Percentiles rank a stretch among this genome's conserved stretches.
Evolutionary conservation across 2,329 filamentous ascomycete genomes (phyloP).

Genomic region (Mariannaea elegans): DNA sequence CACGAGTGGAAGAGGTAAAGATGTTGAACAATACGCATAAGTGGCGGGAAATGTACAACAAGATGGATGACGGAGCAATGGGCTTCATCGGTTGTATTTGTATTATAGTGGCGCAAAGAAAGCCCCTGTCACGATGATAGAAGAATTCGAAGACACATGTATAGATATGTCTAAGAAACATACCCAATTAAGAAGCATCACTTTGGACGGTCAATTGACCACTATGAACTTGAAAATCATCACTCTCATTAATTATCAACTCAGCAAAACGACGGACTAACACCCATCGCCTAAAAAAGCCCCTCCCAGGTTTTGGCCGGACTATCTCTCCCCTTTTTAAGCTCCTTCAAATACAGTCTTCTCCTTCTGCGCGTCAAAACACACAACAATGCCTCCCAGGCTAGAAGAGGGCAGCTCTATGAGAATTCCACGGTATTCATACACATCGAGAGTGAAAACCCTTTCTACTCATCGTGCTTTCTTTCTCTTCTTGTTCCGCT

Average conservation of each 20-base stretch:
- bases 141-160: constrained; percentile 13
- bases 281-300: too few species aligned
- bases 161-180: background rate
- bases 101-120: constrained; percentile 32
- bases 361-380: constrained; percentile 3
- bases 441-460: constrained; percentile 41
- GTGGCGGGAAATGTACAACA: constrained; percentile 8
- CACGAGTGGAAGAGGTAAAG: constrained; percentile 81
- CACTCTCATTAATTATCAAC: constrained; percentile 34
- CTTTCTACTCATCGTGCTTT: constrained; percentile 26
- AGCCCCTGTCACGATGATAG: constrained; percentile 3
- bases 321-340: constrained; percentile 1
- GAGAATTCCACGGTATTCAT: constrained; percentile 38
- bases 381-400: background rate
- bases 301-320: too few species aligned
- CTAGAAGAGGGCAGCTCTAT: constrained; percentile 31
- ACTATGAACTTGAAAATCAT: constrained; percentile 24
- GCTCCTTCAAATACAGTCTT: background rate
- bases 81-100: constrained; percentile 20
- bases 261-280: constrained; percentile 14
- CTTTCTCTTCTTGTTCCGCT: constrained; percentile 22
- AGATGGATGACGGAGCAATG: constrained; percentile 1
- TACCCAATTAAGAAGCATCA: too few species aligned
- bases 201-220: background rate
- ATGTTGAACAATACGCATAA: too few species aligned